Conservation (phyloP, 208 protist species). For the Crithidia expoeki region DNA sequence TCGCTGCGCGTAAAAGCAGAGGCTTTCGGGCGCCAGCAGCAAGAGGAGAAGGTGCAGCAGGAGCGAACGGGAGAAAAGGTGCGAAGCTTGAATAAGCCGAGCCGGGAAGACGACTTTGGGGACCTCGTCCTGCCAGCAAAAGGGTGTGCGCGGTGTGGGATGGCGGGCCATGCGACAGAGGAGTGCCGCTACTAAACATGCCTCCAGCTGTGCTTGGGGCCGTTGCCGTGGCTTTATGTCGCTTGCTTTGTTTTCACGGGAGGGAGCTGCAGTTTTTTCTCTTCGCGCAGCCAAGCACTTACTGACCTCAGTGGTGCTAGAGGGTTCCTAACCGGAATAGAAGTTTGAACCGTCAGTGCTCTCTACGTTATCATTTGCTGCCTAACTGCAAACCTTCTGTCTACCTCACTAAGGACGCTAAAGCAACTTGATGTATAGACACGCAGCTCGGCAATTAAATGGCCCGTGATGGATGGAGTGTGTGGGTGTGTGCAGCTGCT, state of each 20-base stretch:
- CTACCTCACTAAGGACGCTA: too few relatives aligned
- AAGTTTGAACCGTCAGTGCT: too few relatives aligned
- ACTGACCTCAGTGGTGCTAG: too few relatives aligned
- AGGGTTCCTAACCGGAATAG: too few relatives aligned
- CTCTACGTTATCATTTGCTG: too few relatives aligned
- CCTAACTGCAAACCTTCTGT: too few relatives aligned
- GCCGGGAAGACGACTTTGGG: neutral
- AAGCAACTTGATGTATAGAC: too few relatives aligned
- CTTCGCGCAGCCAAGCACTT: too few relatives aligned
- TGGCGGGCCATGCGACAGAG: slow-evolving; percentile 50
- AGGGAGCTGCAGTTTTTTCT: too few relatives aligned
- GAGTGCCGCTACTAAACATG: slow-evolving; percentile 49
- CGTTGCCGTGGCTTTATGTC: neutral
- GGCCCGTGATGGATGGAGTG: too few relatives aligned
- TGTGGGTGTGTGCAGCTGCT: too few relatives aligned
- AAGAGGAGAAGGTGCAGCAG: slow-evolving; percentile 6
- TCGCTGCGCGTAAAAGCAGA: slow-evolving; percentile 45
- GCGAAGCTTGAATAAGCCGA: neutral
- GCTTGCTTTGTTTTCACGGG: neutral
- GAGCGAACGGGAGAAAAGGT: neutral
- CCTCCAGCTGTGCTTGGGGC: neutral
- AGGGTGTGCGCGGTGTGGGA: slow-evolving; percentile 67
- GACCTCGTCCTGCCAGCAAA: slow-evolving; percentile 7
- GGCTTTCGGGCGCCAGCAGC: slow-evolving; percentile 16
- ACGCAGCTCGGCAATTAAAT: too few relatives aligned